These are phyloP conservation scores for Gossypium herbaceum DNA, from an alignment of 345 rosid species.

Conservation along the genomic window DNA sequence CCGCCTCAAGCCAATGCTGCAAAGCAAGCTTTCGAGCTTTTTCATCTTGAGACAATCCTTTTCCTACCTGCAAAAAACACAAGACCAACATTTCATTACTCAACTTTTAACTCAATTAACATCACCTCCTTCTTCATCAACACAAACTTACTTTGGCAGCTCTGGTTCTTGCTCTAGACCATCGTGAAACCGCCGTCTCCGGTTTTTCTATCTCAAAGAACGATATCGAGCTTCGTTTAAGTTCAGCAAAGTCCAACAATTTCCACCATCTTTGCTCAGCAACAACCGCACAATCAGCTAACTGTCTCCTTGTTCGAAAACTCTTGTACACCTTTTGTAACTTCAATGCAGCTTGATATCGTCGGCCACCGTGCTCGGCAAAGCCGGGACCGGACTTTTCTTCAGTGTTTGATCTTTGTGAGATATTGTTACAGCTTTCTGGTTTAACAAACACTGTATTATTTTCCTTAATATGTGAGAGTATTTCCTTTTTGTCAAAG, in stretches of 20 bases:
- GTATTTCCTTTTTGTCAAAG: conserved; percentile 31
- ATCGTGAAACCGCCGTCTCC: conserved; percentile 80
- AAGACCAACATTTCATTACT: not conserved
- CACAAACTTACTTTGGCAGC: conserved; percentile 68
- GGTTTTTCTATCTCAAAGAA: conserved; percentile 78
- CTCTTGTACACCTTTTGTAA: conserved; percentile 94
- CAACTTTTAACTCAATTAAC: not conserved
- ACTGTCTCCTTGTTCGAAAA: conserved; percentile 80
- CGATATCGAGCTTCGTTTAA: conserved; percentile 84
- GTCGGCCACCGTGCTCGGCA: conserved; percentile 19
- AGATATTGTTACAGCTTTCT: conserved; percentile 19
- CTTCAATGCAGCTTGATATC: conserved; percentile 65
- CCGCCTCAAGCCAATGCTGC: conserved; percentile 98
- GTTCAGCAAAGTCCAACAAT: conserved; percentile 84
- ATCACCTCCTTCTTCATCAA: not conserved
- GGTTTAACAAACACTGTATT: conserved; percentile 18
- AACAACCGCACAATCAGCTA: conserved; percentile 92
- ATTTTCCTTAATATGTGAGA: conserved; percentile 29
- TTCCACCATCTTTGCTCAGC: conserved; percentile 99
- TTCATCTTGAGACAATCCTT: conserved; percentile 80
- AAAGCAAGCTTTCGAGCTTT: conserved; percentile 85
- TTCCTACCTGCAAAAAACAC: conserved; percentile 58
- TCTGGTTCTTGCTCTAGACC: conserved; percentile 86
- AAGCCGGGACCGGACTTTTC: not conserved
- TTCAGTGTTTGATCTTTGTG: conserved; percentile 21